Evolutionary conservation across 2,329 filamentous ascomycete genomes (phyloP), one percentile per base, ranked within the genome.

Genomic region (Hymenoscyphus salicellus): DNA sequence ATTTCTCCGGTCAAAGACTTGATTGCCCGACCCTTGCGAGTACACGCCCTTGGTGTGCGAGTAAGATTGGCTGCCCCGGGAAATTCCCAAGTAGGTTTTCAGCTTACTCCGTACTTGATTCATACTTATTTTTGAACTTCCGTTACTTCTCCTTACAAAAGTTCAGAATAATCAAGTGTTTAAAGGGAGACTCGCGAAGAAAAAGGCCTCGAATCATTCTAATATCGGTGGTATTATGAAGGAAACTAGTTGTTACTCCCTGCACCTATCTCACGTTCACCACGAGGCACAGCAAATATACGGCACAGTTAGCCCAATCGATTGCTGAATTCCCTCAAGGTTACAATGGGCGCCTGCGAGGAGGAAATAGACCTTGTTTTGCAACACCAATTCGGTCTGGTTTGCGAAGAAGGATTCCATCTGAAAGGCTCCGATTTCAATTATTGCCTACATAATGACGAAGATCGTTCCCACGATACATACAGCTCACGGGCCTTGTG

Each of bases 381-480:
- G 20, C 43, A 49, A 23, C 10, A 49, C 43, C 5, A 49, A 49
- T 49, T 23, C n/a, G 43, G 20, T 23, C 43, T 49, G 10, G 3
- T 23, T 52, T 52, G 46, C 20, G 46, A 52, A 52, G 46, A 52
- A 52, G 46, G 20, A 26, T 49, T 11, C 10, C 43, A 49, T 49
- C 43, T 23, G 43, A 49, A 49, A 6, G 43, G n/a, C n/a, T 49
- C 20, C 11, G 4, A 52, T 14, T 52, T 52, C 20, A 26, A 26
- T 5, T 52, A 52, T 52, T 52, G 46, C 46, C 46, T 52, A 52
- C 46, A 52, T 52, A 8, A 52, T 26, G 46, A 52, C 46, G 46
- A 52, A 26, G 7, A 52, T 52, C 8, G 46, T 52, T 52, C 46
- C 46, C 46, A 52, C 20, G 46, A 52, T 52, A 52, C n/a, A 26